Evolutionary conservation across 805 yeast species (phyloP).

Genomic region (Tetrapisispora pingtungensis): DNA sequence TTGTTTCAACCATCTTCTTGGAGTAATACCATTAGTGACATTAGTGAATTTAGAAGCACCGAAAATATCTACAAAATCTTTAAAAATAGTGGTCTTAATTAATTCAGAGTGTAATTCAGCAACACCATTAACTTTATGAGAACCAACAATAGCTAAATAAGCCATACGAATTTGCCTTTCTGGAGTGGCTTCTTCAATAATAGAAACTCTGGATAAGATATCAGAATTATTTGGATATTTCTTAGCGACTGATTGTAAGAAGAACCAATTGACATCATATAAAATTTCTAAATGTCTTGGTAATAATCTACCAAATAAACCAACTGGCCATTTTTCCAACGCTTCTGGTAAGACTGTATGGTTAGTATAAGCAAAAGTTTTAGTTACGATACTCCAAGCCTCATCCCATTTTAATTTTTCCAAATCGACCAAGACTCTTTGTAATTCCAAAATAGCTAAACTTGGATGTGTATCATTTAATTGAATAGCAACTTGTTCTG

Average conservation of each 20-base stretch:
- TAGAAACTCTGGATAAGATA: conserved; percentile 59
- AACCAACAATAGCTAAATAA: conserved; percentile 77
- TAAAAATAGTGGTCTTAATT: conserved; percentile 79
- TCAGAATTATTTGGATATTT: conserved; percentile 64
- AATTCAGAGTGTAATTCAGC: conserved; percentile 92
- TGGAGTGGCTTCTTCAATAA: conserved; percentile 64
- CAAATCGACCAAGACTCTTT: conserved; percentile 73
- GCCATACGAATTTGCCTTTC: conserved; percentile 92
- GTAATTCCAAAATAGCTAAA: conserved; percentile 79
- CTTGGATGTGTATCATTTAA: conserved; percentile 94
- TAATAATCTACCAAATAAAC: conserved; percentile 61
- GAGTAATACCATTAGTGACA: conserved; percentile 92
- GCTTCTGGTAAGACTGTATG: conserved; percentile 95
- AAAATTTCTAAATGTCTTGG: conserved; percentile 90
- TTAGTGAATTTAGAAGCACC: conserved; percentile 80
- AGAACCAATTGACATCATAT: conserved; percentile 72
- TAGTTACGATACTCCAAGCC: conserved; percentile 77
- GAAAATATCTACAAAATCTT: conserved; percentile 75
- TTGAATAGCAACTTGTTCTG: conserved; percentile 84
- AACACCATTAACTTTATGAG: conserved; percentile 91
- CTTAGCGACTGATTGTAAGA: conserved; percentile 65
- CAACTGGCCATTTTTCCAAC: conserved; percentile 90
- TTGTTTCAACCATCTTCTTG: conserved; percentile 92
- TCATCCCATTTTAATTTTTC: conserved; percentile 73
- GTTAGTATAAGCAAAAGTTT: conserved; percentile 83